Evolutionary conservation across 164 flowering plant genomes (phyloP).

Genomic region (Magnolia officinalis): DNA sequence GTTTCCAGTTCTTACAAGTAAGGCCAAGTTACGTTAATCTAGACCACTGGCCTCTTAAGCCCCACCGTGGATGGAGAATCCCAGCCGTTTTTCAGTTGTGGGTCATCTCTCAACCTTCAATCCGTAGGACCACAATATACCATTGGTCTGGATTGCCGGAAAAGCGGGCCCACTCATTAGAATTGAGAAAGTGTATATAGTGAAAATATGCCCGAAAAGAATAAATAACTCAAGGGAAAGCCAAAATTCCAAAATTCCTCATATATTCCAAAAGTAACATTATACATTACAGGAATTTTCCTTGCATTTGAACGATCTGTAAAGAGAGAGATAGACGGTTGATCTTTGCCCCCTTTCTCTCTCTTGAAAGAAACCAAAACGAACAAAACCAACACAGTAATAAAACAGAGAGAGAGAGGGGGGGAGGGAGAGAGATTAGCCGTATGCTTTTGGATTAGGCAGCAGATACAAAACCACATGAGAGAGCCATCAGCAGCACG

Average conservation of each 20-base stretch:
- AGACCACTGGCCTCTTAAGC: no score
- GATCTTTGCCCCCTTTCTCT: not conserved
- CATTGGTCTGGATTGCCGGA: not conserved
- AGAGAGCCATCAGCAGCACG: slow-evolving; percentile 69
- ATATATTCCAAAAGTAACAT: not conserved
- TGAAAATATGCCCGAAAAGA: no score
- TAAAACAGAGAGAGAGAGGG: not conserved
- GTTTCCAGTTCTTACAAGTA: no score
- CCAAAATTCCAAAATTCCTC: not conserved
- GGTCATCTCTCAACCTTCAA: no score
- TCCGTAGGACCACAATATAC: not conserved
- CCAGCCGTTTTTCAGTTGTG: no score
- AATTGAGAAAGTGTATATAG: no score
- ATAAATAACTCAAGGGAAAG: not conserved
- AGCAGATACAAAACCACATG: slow-evolving; percentile 53
- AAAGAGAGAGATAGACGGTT: not conserved
- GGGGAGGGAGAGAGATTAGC: not conserved
- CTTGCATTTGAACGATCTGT: not conserved
- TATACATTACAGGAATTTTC: not conserved
- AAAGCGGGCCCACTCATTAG: no score
- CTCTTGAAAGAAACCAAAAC: not conserved
- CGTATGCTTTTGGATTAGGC: not conserved
- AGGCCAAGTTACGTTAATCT: no score
- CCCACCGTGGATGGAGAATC: no score
- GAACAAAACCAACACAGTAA: not conserved